These are phyloP conservation scores for Eimeria sp. DNA, from an alignment of 169 alveolate species.

Conservation along the genomic window DNA sequence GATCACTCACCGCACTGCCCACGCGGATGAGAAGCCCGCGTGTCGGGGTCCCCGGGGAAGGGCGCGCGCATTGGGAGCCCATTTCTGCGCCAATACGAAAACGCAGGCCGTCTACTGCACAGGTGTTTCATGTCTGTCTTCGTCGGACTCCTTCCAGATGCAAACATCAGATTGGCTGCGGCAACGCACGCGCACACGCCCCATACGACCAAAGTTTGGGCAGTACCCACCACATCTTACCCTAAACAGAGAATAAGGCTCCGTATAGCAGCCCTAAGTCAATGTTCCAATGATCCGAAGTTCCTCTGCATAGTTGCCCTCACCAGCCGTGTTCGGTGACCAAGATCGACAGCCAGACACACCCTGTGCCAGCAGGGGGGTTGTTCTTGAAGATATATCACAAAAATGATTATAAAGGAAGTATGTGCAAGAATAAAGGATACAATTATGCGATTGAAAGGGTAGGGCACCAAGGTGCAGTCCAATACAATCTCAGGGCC, in stretches of 20 bases:
- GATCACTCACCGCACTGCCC: background rate
- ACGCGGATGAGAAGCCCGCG: background rate
- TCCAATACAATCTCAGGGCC: background rate
- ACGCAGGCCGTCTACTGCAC: background rate
- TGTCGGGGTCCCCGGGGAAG: background rate
- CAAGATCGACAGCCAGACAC: background rate
- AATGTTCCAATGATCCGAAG: background rate
- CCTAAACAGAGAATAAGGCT: background rate
- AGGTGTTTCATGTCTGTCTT: background rate
- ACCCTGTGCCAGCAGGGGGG: background rate
- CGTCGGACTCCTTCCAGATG: background rate
- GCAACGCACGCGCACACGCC: background rate
- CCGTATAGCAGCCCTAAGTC: background rate
- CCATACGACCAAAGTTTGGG: background rate
- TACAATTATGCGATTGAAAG: background rate
- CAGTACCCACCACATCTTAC: background rate
- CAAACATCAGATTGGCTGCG: background rate
- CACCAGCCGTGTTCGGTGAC: background rate
- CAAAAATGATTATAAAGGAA: background rate
- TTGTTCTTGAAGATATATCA: background rate
- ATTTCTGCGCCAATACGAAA: background rate
- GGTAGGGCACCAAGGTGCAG: background rate
- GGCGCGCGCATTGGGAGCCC: slow-evolving; percentile 27
- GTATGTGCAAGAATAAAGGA: background rate
- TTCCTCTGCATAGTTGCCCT: background rate